phyloP scores from a whole-genome alignment of 371 early-diverging fungal species.

The Mortierella sp. region DNA sequence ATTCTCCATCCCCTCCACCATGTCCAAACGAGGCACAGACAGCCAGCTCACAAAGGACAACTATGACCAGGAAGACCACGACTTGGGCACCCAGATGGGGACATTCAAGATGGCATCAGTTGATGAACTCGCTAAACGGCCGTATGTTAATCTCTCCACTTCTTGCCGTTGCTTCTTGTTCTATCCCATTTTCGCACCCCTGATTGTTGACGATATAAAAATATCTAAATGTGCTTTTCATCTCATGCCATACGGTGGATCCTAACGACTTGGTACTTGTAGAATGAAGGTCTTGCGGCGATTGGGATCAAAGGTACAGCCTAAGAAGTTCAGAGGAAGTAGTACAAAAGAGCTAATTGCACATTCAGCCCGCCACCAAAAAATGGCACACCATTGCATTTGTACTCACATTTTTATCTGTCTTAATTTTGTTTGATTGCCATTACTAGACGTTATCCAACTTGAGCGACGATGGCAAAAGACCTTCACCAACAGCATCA shows the following conservation, averaged over 20 bases:
- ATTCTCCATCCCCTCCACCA: conserved; percentile 6
- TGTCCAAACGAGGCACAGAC: conserved; percentile 49
- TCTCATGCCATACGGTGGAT: too few relatives aligned
- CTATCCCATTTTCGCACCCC: background rate
- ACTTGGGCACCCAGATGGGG: conserved; percentile 20
- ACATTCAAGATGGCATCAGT: conserved; percentile 28
- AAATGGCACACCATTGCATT: background rate
- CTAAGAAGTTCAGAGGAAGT: background rate
- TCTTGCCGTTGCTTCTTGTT: background rate
- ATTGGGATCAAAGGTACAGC: conserved; percentile 27
- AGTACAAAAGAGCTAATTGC: background rate
- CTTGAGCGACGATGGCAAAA: conserved; percentile 30
- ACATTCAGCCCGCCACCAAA: background rate
- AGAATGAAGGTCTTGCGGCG: conserved; percentile 41
- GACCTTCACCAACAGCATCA: conserved; percentile 16
- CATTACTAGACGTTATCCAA: conserved; percentile 19
- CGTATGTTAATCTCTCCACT: conserved; percentile 24
- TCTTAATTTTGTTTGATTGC: background rate
- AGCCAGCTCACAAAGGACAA: conserved; percentile 41
- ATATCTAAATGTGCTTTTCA: background rate
- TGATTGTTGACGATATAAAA: too few relatives aligned
- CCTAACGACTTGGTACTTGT: background rate
- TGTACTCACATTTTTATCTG: background rate
- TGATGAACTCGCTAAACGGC: conserved; percentile 42
- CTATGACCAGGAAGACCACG: conserved; percentile 33